Conservation (phyloP, 352 stramenopile genomes). For the Globisporangium nunn region DNA sequence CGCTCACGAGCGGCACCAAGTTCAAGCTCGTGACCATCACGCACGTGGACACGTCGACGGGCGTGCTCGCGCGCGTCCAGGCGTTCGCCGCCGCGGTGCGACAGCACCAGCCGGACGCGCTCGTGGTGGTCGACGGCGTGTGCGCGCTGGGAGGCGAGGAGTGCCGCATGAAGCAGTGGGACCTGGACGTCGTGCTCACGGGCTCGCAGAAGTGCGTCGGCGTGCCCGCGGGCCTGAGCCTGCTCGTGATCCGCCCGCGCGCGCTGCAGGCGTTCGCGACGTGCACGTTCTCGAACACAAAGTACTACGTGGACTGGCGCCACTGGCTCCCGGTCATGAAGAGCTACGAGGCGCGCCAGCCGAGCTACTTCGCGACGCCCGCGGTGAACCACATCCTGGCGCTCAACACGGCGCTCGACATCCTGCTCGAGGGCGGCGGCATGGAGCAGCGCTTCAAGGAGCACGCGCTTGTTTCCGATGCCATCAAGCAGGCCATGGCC, state of each 20-base stretch:
- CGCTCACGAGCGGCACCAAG: constrained; percentile 23
- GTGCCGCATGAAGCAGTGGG: constrained; percentile 77
- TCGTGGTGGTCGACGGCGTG: constrained; percentile 67
- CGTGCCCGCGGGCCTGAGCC: constrained; percentile 56
- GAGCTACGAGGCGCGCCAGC: constrained; percentile 70
- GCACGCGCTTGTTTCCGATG: constrained; percentile 47
- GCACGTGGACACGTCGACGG: constrained; percentile 74
- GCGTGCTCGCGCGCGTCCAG: constrained; percentile 55
- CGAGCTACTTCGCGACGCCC: constrained; percentile 75
- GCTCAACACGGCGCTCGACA: constrained; percentile 57
- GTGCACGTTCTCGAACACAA: constrained; percentile 35
- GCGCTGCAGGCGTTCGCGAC: constrained; percentile 59
- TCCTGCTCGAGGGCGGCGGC: constrained; percentile 63
- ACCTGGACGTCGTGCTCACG: constrained; percentile 72
- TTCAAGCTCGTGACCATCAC: constrained; percentile 76
- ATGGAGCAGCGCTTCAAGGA: constrained; percentile 76
- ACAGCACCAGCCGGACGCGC: constrained; percentile 45
- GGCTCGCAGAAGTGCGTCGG: constrained; percentile 76
- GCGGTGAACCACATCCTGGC: constrained; percentile 75
- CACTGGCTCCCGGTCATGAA: constrained; percentile 84
- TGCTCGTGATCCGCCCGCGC: constrained; percentile 61
- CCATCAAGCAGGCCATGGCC: constrained; percentile 62
- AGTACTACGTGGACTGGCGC: constrained; percentile 77
- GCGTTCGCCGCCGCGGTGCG: constrained; percentile 48
- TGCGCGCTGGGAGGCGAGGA: constrained; percentile 65